Percentiles rank a stretch among this genome's conserved stretches.
phyloP scores from a whole-genome alignment of 2,329 filamentous ascomycete genomes.

The Pseudopithomyces chartarum region DNA sequence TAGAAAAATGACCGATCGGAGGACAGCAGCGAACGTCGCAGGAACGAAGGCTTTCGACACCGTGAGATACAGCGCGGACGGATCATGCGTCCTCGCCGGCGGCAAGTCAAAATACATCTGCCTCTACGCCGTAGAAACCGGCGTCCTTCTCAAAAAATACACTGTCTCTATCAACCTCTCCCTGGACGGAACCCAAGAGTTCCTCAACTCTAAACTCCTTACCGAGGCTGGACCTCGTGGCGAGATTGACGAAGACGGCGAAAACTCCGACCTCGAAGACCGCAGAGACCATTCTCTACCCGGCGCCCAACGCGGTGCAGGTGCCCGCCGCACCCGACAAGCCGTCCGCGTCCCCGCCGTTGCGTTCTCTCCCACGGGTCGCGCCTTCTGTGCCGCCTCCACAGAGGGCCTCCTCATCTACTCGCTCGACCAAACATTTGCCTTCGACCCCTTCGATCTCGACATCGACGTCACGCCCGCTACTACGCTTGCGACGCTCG shows the following conservation, averaged over 20 bases:
- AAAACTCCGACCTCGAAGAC: constrained; percentile 87
- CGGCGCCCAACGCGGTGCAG: constrained; percentile 85
- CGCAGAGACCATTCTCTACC: constrained; percentile 79
- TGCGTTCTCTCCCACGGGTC: constrained; percentile 85
- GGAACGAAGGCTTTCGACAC: constrained; percentile 90
- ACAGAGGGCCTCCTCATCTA: constrained; percentile 95
- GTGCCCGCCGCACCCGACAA: constrained; percentile 76
- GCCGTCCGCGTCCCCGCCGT: constrained; percentile 86
- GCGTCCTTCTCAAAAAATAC: constrained; percentile 90
- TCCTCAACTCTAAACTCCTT: constrained; percentile 88
- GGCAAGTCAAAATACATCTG: constrained; percentile 99
- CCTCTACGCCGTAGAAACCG: constrained; percentile 91
- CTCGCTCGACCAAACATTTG: constrained; percentile 79
- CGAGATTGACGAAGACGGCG: constrained; percentile 85
- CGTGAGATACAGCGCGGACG: constrained; percentile 90
- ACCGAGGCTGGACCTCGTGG: constrained; percentile 87
- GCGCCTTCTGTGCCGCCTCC: constrained; percentile 90
- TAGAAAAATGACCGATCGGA: constrained; percentile 82
- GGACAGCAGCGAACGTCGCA: constrained; percentile 87
- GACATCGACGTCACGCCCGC: constrained; percentile 92
- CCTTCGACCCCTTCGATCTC: constrained; percentile 96
- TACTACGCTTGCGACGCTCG: constrained; percentile 68
- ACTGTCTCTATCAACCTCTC: constrained; percentile 97
- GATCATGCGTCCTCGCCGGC: constrained; percentile 84
- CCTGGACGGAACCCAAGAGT: constrained; percentile 92